These are phyloP conservation scores for Aureobasidium sp. DNA, from an alignment of 2,329 filamentous ascomycete genomes.

Conservation along the genomic window DNA sequence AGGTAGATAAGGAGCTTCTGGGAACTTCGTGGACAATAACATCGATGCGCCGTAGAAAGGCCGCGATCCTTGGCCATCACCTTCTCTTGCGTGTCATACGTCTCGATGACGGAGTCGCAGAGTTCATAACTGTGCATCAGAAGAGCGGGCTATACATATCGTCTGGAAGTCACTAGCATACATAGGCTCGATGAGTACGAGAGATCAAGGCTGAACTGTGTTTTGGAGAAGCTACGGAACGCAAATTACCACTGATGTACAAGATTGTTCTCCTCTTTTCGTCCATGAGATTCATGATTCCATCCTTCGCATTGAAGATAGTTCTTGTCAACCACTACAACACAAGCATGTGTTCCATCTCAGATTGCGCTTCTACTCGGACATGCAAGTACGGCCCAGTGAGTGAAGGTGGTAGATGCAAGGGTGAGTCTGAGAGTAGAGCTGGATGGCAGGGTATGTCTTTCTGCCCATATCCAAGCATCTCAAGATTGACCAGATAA, in stretches of 20 bases:
- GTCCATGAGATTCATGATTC: background rate
- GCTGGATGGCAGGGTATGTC: background rate
- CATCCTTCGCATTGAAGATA: background rate
- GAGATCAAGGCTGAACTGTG: background rate
- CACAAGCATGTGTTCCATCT: background rate
- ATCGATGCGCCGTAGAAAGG: background rate
- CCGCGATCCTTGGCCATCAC: background rate
- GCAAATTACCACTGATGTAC: background rate
- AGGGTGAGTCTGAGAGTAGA: background rate
- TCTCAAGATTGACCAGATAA: background rate
- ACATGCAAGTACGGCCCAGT: background rate
- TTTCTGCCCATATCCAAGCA: background rate
- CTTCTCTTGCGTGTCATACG: background rate
- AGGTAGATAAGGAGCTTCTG: background rate
- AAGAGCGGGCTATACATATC: too few species aligned
- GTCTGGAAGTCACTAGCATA: too few species aligned
- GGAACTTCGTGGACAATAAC: background rate
- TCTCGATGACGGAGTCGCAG: too few species aligned
- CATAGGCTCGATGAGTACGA: background rate
- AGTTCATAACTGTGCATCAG: background rate
- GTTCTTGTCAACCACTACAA: background rate
- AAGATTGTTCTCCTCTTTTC: background rate
- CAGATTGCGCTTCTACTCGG: background rate
- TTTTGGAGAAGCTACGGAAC: background rate
- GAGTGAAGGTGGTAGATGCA: conserved; percentile 1